Evolutionary conservation across 2,329 filamentous ascomycete species (phyloP), one percentile per base, ranked within the genome.

Genomic region (Pseudohalonectria lignicola): DNA sequence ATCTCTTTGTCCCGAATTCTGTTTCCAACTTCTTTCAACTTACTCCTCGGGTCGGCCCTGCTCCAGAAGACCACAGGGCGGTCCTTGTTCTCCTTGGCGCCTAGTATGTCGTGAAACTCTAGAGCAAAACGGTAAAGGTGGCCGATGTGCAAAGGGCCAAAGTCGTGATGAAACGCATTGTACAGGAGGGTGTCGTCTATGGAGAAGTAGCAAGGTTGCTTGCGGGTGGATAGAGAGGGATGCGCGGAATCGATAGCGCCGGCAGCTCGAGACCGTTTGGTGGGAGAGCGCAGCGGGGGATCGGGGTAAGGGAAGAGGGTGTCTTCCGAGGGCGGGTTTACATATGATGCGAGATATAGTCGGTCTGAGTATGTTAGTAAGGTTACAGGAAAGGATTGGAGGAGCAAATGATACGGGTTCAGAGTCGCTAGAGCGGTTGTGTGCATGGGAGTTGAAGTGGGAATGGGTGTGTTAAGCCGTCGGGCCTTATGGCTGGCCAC

Each of bases 131-230:
- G 78, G 69, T 96, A 98, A 30, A 98, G 55, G 59, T 98, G 92
- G 19, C 92, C 92, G 49, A 98, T 94, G 66, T 98, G 92, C 42
- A 98, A 70, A 53, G 92, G 92, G 52, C 92, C 92, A 60, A 98
- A 98, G 64, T 98, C 92, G 53, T 93, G 88, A 63, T 96, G 88
- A 63, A 98, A 98, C 23, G 90, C 88, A 60, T 98, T 98, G 71
- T 98, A 98, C 34, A 94, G 73, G 32, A 98, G 78, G 30, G 71
- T 82, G 55, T 94, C 86, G 56, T 98, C 92, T 48, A 96, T 80
- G 36, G 86, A 90, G 62, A 98, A 98, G 66, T 96, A 98, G 56
- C 85, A 88, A 1, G 92, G 92, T 39, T 79, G 65, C 47, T 73
- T 76, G 38, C 69, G 62, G n/a, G 68, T 60, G 42, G 62, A 59